phyloP scores from a whole-genome alignment of 768 basidiomycete genomes.

The Chiua virens region DNA sequence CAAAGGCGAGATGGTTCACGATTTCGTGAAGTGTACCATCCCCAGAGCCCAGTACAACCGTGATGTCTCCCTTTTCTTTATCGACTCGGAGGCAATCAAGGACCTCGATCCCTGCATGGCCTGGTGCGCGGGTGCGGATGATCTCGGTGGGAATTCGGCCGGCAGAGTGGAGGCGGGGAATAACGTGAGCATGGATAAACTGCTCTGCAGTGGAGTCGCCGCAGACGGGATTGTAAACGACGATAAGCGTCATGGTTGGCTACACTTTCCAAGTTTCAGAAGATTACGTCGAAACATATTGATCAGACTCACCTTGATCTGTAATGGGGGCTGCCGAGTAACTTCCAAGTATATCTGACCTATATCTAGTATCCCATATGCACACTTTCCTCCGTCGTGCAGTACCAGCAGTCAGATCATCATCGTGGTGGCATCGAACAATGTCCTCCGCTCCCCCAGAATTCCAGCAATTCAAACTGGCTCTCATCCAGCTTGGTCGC shows the following conservation, averaged over 20 bases:
- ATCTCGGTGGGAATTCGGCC: constrained; percentile 35
- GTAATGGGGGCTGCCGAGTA: no score
- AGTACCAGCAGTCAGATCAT: neutral
- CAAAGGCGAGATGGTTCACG: constrained; percentile 53
- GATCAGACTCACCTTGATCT: constrained; percentile 4
- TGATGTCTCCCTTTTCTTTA: constrained; percentile 32
- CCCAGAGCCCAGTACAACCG: constrained; percentile 71
- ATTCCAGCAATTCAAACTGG: constrained; percentile 78
- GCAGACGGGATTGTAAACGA: constrained; percentile 75
- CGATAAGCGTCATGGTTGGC: constrained; percentile 48
- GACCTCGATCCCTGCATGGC: constrained; percentile 55
- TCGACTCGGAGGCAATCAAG: constrained; percentile 43
- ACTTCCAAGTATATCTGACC: neutral
- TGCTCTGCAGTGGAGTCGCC: constrained; percentile 57
- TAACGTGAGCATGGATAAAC: constrained; percentile 59
- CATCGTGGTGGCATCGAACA: constrained; percentile 6
- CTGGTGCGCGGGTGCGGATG: constrained; percentile 49
- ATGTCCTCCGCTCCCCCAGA: constrained; percentile 34
- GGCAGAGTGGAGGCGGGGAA: constrained; percentile 55
- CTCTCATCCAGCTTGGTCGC: constrained; percentile 86
- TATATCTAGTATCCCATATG: constrained; percentile 12
- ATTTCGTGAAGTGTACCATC: constrained; percentile 94
- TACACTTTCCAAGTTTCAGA: neutral
- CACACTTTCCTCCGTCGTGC: constrained; percentile 13
- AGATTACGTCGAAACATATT: neutral